These are phyloP conservation scores for Citrullus colocynthis DNA, from an alignment of 306 rosid species.

Conservation along the genomic window DNA sequence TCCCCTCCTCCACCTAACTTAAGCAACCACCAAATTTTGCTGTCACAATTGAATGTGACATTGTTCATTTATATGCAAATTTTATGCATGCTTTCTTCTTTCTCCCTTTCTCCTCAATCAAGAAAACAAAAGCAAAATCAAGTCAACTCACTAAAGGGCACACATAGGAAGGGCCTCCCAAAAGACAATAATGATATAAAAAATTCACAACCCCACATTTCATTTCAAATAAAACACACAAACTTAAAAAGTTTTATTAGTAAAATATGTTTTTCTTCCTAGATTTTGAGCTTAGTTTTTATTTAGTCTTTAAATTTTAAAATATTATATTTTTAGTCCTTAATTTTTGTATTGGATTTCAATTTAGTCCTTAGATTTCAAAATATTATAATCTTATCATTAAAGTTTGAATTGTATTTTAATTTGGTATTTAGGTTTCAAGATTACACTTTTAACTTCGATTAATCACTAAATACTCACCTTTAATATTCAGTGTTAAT, in stretches of 20 bases:
- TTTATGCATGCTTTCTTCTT: neutral
- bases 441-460: too few relatives aligned
- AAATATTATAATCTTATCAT: too few relatives aligned
- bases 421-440: too few relatives aligned
- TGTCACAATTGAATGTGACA: constrained; percentile 5
- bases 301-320: too few relatives aligned
- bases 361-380: too few relatives aligned
- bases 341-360: too few relatives aligned
- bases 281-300: too few relatives aligned
- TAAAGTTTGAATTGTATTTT: too few relatives aligned
- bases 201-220: neutral
- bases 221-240: neutral
- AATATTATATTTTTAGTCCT: too few relatives aligned
- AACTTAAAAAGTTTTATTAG: neutral
- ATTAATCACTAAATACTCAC: too few relatives aligned
- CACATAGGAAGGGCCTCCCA: neutral
- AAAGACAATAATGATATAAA: neutral
- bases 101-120: neutral
- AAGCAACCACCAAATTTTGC: neutral
- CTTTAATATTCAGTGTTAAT: too few relatives aligned
- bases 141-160: constrained; percentile 6
- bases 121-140: neutral
- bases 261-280: too few relatives aligned
- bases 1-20: neutral
- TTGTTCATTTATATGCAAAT: neutral